A percentile compares a stretch with the other conserved stretches of the same genome.
phyloP scores from a whole-genome alignment of 2,329 filamentous ascomycete genomes.

The Nothophaeocryptopus gaeumannii region DNA sequence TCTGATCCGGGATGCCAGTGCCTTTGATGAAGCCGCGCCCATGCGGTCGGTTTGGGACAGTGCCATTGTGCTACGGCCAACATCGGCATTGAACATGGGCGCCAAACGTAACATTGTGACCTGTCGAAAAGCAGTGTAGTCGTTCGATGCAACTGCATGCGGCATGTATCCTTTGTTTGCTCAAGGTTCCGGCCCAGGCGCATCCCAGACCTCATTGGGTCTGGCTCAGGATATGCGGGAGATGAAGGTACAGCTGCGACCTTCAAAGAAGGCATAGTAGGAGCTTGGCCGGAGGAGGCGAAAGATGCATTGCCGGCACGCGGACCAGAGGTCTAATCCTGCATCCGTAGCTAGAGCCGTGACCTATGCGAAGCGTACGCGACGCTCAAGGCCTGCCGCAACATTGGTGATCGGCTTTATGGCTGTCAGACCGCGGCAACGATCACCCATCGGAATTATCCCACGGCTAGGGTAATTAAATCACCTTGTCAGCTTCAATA shows the following conservation, averaged over 20 bases:
- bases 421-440: slow-evolving; percentile 9
- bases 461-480: slow-evolving; percentile 6
- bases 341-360: slow-evolving; percentile 6
- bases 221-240: slow-evolving; percentile 11
- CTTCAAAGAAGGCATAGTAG: slow-evolving; percentile 6
- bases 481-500: slow-evolving; percentile 3
- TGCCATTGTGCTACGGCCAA: too few species aligned
- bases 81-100: not conserved
- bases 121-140: not conserved
- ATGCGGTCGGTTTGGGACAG: too few species aligned
- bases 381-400: slow-evolving; percentile 7
- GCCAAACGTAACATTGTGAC: slow-evolving; percentile 1
- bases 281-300: slow-evolving; percentile 8
- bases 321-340: slow-evolving; percentile 12
- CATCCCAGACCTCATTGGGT: slow-evolving; percentile 11
- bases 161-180: slow-evolving; percentile 16
- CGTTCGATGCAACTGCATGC: slow-evolving; percentile 16
- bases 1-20: too few species aligned
- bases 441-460: slow-evolving; percentile 1
- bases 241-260: slow-evolving; percentile 3
- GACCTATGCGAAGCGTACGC: slow-evolving; percentile 9
- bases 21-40: too few species aligned
- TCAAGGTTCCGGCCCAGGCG: slow-evolving; percentile 16
- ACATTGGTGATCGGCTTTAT: slow-evolving; percentile 8
- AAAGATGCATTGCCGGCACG: slow-evolving; percentile 4